These are phyloP conservation scores for Osmanthus fragrans DNA, from an alignment of 257 asterid genomes.

Conservation along the genomic window DNA sequence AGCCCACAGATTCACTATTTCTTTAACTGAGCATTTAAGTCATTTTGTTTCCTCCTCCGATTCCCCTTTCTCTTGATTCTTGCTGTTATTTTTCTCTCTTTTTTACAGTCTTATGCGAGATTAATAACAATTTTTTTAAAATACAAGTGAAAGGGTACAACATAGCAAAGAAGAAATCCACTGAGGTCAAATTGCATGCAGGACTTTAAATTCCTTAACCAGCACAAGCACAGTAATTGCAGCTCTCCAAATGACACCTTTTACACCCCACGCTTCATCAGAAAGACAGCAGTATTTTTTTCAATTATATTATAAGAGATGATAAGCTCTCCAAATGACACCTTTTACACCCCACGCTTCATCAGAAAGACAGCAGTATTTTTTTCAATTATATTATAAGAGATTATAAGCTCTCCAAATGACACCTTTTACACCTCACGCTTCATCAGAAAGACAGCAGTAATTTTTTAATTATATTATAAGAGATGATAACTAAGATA, in stretches of 20 bases:
- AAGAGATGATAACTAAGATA: not conserved
- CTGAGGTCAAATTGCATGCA: not conserved
- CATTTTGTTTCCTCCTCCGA: not conserved
- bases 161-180: not conserved
- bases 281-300: not conserved
- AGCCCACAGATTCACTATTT: not conserved
- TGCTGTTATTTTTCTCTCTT: not conserved
- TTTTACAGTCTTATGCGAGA: not conserved
- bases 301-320: not conserved
- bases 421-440: not conserved
- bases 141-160: not conserved
- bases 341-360: not conserved
- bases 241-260: not conserved
- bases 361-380: not conserved
- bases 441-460: not conserved
- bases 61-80: not conserved
- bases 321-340: not conserved
- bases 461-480: not conserved
- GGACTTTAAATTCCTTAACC: not conserved
- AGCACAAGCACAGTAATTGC: not conserved
- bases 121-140: not conserved
- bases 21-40: not conserved
- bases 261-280: not conserved
- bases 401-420: not conserved
- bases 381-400: not conserved